Percentiles rank a stretch among this genome's conserved stretches.
Evolutionary conservation across 2,329 filamentous ascomycete genomes (phyloP).

Genomic region (Waltergamsia citrina): DNA sequence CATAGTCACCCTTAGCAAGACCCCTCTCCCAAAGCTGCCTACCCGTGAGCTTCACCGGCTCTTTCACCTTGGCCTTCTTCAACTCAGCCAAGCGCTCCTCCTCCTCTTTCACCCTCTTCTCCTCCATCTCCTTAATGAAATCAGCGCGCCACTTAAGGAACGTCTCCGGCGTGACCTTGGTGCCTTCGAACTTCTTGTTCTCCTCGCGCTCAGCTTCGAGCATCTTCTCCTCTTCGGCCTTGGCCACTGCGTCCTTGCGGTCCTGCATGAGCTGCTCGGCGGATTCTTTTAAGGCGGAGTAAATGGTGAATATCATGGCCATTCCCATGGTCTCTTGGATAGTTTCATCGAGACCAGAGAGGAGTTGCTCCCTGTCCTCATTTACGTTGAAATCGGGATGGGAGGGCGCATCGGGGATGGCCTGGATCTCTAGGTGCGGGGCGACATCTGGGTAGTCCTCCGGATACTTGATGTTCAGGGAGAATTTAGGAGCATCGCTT

Average conservation of each 20-base stretch:
- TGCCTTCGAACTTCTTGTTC: constrained; percentile 93
- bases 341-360: constrained; percentile 61
- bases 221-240: constrained; percentile 43
- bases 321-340: constrained; percentile 93
- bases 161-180: constrained; percentile 74
- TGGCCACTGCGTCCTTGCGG: constrained; percentile 55
- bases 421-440: constrained; percentile 70
- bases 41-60: constrained; percentile 62
- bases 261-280: constrained; percentile 79
- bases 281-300: constrained; percentile 77
- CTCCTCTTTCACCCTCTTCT: constrained; percentile 55
- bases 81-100: constrained; percentile 76
- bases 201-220: constrained; percentile 72
- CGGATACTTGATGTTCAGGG: constrained; percentile 84
- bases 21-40: constrained; percentile 72
- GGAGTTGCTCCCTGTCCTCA: constrained; percentile 67
- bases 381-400: constrained; percentile 71
- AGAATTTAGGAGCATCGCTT: constrained; percentile 59
- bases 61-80: constrained; percentile 69
- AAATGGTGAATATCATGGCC: constrained; percentile 93
- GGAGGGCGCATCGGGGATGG: constrained; percentile 58
- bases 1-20: constrained; percentile 56
- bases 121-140: constrained; percentile 75
- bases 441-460: constrained; percentile 82
- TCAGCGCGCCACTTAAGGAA: constrained; percentile 75